Evolutionary conservation across 441 rosid genomes (phyloP).

Genomic region (Pelargonium exstipulatum): DNA sequence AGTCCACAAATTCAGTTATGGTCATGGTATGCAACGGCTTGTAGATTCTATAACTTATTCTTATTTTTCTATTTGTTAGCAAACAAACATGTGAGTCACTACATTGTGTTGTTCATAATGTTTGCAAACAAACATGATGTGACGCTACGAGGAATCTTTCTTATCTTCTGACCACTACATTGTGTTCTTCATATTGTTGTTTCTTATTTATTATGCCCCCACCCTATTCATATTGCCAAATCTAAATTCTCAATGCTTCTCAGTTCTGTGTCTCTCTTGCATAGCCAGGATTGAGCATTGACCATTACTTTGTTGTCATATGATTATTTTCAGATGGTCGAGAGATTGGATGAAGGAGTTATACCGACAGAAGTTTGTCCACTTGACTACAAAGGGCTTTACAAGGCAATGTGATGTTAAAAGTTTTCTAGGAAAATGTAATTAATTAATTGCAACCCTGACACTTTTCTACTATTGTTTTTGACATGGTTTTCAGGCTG

Average conservation of each 20-base stretch:
- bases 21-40: background rate
- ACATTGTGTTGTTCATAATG: too few relatives aligned
- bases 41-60: background rate
- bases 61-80: background rate
- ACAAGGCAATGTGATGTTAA: constrained; percentile 51
- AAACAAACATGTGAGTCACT: background rate
- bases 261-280: background rate
- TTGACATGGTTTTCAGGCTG: constrained; percentile 56
- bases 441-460: constrained; percentile 10
- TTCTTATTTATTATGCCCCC: background rate
- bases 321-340: constrained; percentile 70
- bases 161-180: constrained; percentile 1
- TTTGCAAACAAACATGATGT: background rate
- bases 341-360: constrained; percentile 82
- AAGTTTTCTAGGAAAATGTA: constrained; percentile 10
- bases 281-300: background rate
- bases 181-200: background rate
- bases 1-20: background rate
- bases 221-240: background rate
- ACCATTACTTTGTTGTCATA: background rate
- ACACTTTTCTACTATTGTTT: constrained; percentile 7
- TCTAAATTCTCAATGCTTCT: background rate
- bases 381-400: constrained; percentile 78
- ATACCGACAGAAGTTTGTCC: constrained; percentile 66
- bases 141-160: background rate